Conservation (phyloP, 371 early-diverging fungal species). For the Lichtheimia corymbifera region DNA sequence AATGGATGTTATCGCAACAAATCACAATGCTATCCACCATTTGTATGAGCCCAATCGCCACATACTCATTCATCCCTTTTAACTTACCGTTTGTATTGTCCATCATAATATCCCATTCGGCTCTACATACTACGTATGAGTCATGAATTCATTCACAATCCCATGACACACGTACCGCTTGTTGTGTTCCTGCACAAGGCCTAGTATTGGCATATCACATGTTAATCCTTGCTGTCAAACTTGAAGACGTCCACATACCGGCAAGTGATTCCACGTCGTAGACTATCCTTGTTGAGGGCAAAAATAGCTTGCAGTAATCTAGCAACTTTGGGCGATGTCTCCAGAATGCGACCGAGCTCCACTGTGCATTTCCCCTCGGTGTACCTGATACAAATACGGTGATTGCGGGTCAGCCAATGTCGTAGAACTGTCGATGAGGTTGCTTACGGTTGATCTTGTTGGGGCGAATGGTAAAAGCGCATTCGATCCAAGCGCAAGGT, state of each 20-base stretch:
- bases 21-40: slow-evolving; percentile 42
- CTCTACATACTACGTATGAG: slow-evolving; percentile 12
- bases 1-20: slow-evolving; percentile 44
- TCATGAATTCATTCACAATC: neutral
- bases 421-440: too few relatives aligned
- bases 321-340: slow-evolving; percentile 30
- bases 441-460: neutral
- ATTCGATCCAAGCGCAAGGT: neutral
- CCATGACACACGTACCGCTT: slow-evolving; percentile 24
- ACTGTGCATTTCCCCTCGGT: slow-evolving; percentile 39
- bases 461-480: slow-evolving; percentile 9
- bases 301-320: slow-evolving; percentile 37
- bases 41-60: neutral
- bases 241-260: neutral
- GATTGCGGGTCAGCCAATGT: neutral
- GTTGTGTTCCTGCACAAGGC: slow-evolving; percentile 39
- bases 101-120: slow-evolving; percentile 47
- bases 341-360: slow-evolving; percentile 35
- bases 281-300: slow-evolving; percentile 30
- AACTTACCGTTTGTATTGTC: slow-evolving; percentile 35
- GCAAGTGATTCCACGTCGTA: slow-evolving; percentile 44
- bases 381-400: neutral
- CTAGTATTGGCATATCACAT: neutral
- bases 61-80: neutral
- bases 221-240: neutral